A percentile compares a stretch with the other conserved stretches of the same genome.
Conservation (phyloP, 768 basidiomycete genomes). For the Antrodiella citrinella region DNA sequence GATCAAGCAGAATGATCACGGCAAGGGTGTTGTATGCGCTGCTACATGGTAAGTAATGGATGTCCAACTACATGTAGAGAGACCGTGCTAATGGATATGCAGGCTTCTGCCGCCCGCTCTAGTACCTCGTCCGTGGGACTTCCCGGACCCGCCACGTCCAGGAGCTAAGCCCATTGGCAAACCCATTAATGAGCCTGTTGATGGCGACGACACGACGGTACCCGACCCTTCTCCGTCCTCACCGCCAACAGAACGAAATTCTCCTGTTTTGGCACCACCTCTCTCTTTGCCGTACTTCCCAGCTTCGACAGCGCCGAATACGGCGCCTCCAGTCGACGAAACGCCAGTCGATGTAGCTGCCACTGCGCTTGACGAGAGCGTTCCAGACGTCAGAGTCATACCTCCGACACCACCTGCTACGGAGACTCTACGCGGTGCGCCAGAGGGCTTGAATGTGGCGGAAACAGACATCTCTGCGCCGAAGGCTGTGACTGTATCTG, state of each 20-base stretch:
- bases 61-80: background rate
- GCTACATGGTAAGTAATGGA: constrained; percentile 72
- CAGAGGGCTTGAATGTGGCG: background rate
- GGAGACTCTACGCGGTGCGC: background rate
- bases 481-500: background rate
- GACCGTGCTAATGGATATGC: background rate
- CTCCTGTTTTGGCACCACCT: constrained; percentile 9
- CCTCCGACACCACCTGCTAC: background rate
- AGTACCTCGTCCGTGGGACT: constrained; percentile 79
- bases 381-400: background rate
- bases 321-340: constrained; percentile 5
- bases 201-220: constrained; percentile 3
- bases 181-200: constrained; percentile 2
- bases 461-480: background rate
- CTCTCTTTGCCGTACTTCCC: constrained; percentile 1
- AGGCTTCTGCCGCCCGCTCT: constrained; percentile 79
- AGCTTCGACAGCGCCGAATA: constrained; percentile 1
- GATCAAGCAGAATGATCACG: constrained; percentile 56
- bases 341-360: constrained; percentile 2
- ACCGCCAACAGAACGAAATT: constrained; percentile 1
- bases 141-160: constrained; percentile 24
- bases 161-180: background rate
- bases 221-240: constrained; percentile 3
- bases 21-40: constrained; percentile 78
- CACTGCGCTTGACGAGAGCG: background rate